phyloP scores from a whole-genome alignment of 2,329 filamentous ascomycete species.

The Domatiomyces catenatus region DNA sequence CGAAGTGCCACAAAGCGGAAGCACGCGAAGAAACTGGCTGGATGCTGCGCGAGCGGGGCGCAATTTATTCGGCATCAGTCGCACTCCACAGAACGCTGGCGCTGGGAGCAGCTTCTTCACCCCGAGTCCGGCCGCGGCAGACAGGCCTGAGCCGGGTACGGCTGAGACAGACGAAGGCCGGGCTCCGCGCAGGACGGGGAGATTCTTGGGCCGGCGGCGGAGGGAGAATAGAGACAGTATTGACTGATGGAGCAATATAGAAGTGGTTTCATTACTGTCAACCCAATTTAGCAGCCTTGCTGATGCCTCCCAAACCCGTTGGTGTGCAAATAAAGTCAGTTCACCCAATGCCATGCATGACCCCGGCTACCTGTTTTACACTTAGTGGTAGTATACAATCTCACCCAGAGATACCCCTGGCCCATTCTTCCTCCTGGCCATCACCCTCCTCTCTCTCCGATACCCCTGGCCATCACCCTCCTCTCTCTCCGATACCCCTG shows the following conservation, averaged over 20 bases:
- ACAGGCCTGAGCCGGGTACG: background rate
- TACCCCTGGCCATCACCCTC: no score
- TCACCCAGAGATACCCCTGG: no score
- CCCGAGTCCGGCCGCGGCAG: background rate
- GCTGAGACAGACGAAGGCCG: background rate
- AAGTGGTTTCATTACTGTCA: background rate
- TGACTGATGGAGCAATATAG: background rate
- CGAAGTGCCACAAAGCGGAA: background rate
- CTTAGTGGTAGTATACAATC: background rate
- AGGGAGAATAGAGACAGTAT: background rate
- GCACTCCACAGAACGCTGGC: background rate
- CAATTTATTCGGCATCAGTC: slow-evolving; percentile 5
- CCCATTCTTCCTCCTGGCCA: no score
- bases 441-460: no score
- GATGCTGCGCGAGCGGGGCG: slow-evolving; percentile 5
- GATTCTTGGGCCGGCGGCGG: background rate
- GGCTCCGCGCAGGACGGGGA: background rate
- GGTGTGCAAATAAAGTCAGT: background rate
- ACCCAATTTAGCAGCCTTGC: no score
- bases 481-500: no score
- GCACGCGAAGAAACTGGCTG: slow-evolving; percentile 1
- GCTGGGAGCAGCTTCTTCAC: background rate
- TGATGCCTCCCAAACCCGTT: background rate
- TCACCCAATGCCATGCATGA: background rate
- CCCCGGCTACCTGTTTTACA: no score